Percentiles rank a stretch among this genome's conserved stretches.
Evolutionary conservation across 768 basidiomycete genomes (phyloP).

Genomic region (Tulasnella sp.): DNA sequence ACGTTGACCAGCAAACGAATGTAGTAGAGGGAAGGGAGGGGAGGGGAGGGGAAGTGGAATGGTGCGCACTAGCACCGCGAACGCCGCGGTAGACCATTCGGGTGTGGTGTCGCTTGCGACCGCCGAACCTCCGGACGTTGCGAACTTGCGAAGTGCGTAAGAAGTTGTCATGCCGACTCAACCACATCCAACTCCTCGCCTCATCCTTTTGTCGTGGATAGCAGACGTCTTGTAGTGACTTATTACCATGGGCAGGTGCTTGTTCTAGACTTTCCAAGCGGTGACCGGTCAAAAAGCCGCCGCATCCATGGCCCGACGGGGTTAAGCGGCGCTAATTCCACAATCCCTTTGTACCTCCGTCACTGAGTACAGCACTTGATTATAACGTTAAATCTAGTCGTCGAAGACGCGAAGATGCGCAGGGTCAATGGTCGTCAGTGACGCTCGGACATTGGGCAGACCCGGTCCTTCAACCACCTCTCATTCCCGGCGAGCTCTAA

Average conservation of each 20-base stretch:
- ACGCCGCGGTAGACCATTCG: background rate
- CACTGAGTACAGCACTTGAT: too few relatives aligned
- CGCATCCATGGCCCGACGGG: too few relatives aligned
- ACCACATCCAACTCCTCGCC: background rate
- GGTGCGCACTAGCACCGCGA: background rate
- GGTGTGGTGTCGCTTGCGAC: background rate
- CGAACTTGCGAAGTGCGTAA: background rate
- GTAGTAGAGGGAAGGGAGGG: background rate
- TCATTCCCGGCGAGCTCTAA: too few relatives aligned
- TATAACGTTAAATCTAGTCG: too few relatives aligned
- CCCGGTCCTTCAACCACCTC: too few relatives aligned
- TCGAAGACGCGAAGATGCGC: too few relatives aligned
- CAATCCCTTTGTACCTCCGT: too few relatives aligned
- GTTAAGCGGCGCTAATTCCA: too few relatives aligned
- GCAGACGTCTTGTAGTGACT: background rate
- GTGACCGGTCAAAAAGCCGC: too few relatives aligned
- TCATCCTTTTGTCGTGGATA: background rate
- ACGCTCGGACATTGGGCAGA: too few relatives aligned
- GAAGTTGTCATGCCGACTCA: background rate
- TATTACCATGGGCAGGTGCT: background rate
- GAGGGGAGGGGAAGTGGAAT: background rate
- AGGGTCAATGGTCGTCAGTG: too few relatives aligned
- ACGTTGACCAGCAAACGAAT: conserved; percentile 6
- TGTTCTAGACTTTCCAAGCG: background rate
- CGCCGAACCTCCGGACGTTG: background rate